Conservation (phyloP, 352 stramenopile species). For the Thraustochytrium sp. region DNA sequence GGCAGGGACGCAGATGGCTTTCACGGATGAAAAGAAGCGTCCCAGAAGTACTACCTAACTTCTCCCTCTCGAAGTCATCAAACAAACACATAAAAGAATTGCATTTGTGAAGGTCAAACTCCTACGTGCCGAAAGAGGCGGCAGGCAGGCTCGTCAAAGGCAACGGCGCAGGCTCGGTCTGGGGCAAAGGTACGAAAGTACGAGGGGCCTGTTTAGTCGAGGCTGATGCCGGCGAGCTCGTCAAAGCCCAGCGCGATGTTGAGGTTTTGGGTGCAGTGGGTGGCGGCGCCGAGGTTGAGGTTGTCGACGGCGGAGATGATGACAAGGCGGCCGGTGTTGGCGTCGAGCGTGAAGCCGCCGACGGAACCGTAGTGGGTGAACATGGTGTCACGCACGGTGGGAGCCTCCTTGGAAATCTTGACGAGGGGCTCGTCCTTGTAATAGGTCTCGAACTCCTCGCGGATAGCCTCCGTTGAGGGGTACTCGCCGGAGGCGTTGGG, state of each 20-base stretch:
- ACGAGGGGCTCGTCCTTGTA: conserved; percentile 76
- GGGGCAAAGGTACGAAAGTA: background rate
- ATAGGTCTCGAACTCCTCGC: conserved; percentile 52
- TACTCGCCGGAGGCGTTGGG: conserved; percentile 41
- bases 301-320: conserved; percentile 85
- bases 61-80: too few relatives aligned
- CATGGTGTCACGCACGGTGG: conserved; percentile 65
- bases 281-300: conserved; percentile 83
- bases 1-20: too few relatives aligned
- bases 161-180: too few relatives aligned
- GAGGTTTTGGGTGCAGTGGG: conserved; percentile 87
- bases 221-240: conserved; percentile 55
- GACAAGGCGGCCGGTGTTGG: conserved; percentile 70
- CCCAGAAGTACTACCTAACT: too few relatives aligned
- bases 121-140: too few relatives aligned
- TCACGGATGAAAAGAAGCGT: too few relatives aligned
- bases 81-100: too few relatives aligned
- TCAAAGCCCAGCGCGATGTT: conserved; percentile 82
- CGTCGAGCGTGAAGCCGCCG: conserved; percentile 77
- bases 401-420: conserved; percentile 58
- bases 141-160: too few relatives aligned
- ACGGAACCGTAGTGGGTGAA: conserved; percentile 72
- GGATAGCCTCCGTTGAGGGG: conserved; percentile 39
- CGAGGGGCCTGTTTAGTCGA: background rate
- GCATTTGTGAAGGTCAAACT: too few relatives aligned